Percentiles rank a stretch among this genome's conserved stretches.
Evolutionary conservation across 805 yeast genomes (phyloP).

Genomic region (Sungouiella blattae): DNA sequence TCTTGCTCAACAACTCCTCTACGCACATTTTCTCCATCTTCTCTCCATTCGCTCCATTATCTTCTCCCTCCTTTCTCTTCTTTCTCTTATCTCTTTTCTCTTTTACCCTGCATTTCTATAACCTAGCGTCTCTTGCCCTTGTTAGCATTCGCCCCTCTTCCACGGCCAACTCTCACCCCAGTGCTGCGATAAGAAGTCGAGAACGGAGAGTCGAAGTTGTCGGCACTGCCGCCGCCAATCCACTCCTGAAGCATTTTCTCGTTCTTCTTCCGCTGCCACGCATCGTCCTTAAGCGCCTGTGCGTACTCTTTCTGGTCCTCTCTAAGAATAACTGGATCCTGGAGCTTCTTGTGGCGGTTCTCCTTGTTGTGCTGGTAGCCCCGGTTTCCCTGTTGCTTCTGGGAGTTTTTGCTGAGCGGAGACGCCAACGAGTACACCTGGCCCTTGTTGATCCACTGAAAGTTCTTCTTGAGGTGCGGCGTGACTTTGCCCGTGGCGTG

Average conservation of each 20-base stretch:
- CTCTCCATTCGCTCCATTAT: no score
- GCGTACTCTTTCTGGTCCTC: conserved; percentile 95
- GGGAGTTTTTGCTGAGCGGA: conserved; percentile 80
- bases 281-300: conserved; percentile 81
- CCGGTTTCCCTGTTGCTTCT: conserved; percentile 70
- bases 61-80: no score
- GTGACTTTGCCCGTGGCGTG: conserved; percentile 74
- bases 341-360: conserved; percentile 47
- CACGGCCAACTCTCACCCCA: conserved; percentile 80
- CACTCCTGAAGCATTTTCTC: conserved; percentile 84
- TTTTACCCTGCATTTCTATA: no score
- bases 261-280: conserved; percentile 81
- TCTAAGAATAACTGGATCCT: conserved; percentile 57
- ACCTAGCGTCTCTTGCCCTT: conserved; percentile 20
- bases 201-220: conserved; percentile 86
- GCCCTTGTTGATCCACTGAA: conserved; percentile 93
- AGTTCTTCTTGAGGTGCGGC: conserved; percentile 85
- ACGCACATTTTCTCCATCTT: no score
- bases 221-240: conserved; percentile 93
- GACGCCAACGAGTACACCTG: conserved; percentile 75
- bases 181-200: conserved; percentile 39
- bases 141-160: conserved; percentile 74
- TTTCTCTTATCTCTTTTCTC: no score
- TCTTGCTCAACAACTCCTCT: no score
- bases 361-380: conserved; percentile 73